A percentile compares a stretch with the other conserved stretches of the same genome.
These are phyloP conservation scores for Penicillium lividum DNA, from an alignment of 495 filamentous ascomycete species.

Conservation along the genomic window DNA sequence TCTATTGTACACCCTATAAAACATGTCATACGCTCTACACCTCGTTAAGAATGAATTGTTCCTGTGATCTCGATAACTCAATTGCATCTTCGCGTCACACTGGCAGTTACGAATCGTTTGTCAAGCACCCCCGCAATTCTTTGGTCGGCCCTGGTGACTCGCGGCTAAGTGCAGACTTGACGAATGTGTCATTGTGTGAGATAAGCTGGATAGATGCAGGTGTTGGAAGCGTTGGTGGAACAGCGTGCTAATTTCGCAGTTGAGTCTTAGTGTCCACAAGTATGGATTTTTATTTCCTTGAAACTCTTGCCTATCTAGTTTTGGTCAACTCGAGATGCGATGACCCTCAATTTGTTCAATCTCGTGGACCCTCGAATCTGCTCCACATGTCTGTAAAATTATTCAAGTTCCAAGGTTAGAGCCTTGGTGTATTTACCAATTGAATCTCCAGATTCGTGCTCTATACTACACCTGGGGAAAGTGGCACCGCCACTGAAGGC, in stretches of 20 bases:
- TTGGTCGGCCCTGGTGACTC: not conserved
- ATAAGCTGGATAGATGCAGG: not conserved
- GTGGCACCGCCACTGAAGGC: conserved; percentile 23
- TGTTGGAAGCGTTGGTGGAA: conserved; percentile 1
- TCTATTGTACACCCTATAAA: not conserved
- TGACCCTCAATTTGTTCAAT: not conserved
- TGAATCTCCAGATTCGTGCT: not conserved
- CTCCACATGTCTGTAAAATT: not conserved
- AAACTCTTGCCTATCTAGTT: not conserved
- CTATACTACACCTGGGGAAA: not conserved
- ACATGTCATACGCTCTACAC: not conserved
- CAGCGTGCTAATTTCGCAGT: not conserved
- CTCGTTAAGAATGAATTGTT: not conserved
- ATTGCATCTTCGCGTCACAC: not conserved
- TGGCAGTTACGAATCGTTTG: not conserved
- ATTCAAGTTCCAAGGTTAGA: not conserved
- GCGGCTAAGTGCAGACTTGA: conserved; percentile 3
- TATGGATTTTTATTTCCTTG: not conserved
- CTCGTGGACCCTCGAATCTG: conserved; percentile 1
- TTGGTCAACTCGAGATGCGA: not conserved
- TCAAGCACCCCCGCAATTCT: not conserved
- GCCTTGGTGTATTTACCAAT: not conserved
- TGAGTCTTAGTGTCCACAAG: not conserved
- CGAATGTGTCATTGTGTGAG: conserved; percentile 1
- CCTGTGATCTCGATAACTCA: not conserved